Evolutionary conservation across 352 stramenopile genomes (phyloP), one percentile per base, ranked within the genome.

Genomic region (Globisporangium rhizosaccharum): DNA sequence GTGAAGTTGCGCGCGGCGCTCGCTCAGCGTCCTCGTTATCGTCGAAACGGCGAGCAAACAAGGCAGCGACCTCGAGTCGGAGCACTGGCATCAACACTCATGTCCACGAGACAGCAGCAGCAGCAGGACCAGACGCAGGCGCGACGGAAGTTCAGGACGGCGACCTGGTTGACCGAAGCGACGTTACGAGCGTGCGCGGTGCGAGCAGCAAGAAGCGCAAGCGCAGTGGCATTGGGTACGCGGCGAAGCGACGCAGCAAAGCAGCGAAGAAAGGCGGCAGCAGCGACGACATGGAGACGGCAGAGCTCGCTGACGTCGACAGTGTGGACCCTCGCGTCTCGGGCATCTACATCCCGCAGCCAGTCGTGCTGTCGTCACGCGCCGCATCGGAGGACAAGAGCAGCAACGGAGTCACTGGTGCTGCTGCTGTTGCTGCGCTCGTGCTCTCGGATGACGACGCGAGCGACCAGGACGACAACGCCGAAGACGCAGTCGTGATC

Each of bases 401-500:
- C 17, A 33, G 51, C 20, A 39, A 8, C 33, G 18, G n/a, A 6
- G 75, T 10, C 18, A 75, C 25, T 54, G 54, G 49, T 11, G 70
- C 59, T 58, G 66, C 51, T 45, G 66, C 59, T 58, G 66, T 48
- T 45, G 66, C 58, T 1, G 61, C 78, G 14, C 26, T 87, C 2
- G 20, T 83, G 25, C 74, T 66, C 25, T 81, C 80, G 8, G 66
- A 79, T 18, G 68, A 75, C 20, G 81, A 87, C 61, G 63, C 57
- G 15, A 66, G 68, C n/a, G 59, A 69, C 51, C 30, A 57, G n/a
- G 66, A 65, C 37, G 62, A 69, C 50, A 61, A 73, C 15, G 59
- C 71, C 6, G 68, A 84, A 28, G 71, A 82, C 44, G 53, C 57
- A 1, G 70, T 91, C 28, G 62, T 78, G 17, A 83, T 92, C 20